Conservation (phyloP, 352 stramenopile species). For the Saprolegnia diclina region DNA sequence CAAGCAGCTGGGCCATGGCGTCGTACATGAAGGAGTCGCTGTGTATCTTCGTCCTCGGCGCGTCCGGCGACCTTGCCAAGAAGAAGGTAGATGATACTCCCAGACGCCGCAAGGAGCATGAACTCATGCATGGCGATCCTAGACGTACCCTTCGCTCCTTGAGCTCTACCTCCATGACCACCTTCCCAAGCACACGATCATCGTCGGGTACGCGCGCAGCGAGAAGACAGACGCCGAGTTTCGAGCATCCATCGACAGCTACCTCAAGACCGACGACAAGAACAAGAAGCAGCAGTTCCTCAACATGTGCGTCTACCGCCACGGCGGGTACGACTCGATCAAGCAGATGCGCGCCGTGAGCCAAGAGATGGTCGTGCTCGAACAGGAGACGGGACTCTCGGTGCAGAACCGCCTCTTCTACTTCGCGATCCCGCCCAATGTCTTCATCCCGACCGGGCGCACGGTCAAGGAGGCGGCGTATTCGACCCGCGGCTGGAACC, state of each 20-base stretch:
- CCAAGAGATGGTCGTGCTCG: conserved; percentile 15
- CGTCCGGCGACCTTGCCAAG: conserved; percentile 36
- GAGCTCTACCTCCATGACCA: conserved; percentile 35
- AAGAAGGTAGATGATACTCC: conserved; percentile 26
- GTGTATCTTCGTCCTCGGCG: conserved; percentile 33
- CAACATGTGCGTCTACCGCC: conserved; percentile 32
- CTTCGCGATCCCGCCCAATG: conserved; percentile 82
- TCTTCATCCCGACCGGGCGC: conserved; percentile 61
- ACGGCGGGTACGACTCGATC: conserved; percentile 31
- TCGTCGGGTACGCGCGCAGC: conserved; percentile 36
- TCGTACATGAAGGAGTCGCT: conserved; percentile 17
- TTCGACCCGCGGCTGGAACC: conserved; percentile 55
- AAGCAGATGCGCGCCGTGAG: conserved; percentile 27
- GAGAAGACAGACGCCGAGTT: conserved; percentile 38
- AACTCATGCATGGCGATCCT: neutral
- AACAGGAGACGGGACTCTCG: conserved; percentile 37
- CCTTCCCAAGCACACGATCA: conserved; percentile 32
- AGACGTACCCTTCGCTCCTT: conserved; percentile 48
- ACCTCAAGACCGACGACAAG: conserved; percentile 26
- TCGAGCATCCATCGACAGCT: conserved; percentile 31
- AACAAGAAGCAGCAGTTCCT: conserved; percentile 31
- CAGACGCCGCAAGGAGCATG: neutral
- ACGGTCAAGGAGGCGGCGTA: conserved; percentile 62
- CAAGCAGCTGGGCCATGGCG: neutral
- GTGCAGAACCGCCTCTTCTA: conserved; percentile 60